Conservation (phyloP, 2,329 filamentous ascomycete genomes). For the Neonectria magnoliae region DNA sequence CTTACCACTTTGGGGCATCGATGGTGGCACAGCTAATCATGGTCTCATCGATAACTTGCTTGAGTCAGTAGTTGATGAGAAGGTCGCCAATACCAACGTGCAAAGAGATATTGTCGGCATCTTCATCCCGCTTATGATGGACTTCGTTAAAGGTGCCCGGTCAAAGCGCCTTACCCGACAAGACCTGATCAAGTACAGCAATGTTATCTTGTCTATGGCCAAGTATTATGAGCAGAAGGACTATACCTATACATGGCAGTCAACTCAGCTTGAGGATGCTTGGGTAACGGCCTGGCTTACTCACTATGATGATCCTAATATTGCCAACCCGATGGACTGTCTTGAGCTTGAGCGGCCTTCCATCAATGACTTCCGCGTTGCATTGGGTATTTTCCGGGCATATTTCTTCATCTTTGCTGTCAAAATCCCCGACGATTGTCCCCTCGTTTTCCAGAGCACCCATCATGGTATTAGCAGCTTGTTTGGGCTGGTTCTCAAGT, state of each 20-base stretch:
- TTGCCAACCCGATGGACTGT: slow-evolving; percentile 20
- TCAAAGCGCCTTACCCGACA: slow-evolving; percentile 21
- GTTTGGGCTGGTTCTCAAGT: slow-evolving; percentile 29
- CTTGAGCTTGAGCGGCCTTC: slow-evolving; percentile 33
- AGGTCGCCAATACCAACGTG: slow-evolving; percentile 27
- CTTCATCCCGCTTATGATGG: slow-evolving; percentile 29
- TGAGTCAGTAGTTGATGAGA: slow-evolving; percentile 30
- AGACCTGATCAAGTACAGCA: slow-evolving; percentile 33
- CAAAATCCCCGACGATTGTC: slow-evolving; percentile 26
- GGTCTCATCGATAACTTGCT: slow-evolving; percentile 32
- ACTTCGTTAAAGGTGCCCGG: slow-evolving; percentile 32
- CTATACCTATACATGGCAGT: slow-evolving; percentile 28
- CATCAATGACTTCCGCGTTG: slow-evolving; percentile 26
- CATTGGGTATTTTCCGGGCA: slow-evolving; percentile 27
- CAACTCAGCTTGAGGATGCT: slow-evolving; percentile 15
- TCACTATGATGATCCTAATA: slow-evolving; percentile 28
- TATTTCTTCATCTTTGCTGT: slow-evolving; percentile 34
- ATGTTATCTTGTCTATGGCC: slow-evolving; percentile 29
- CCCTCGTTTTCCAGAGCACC: slow-evolving; percentile 33
- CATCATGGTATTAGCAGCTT: slow-evolving; percentile 34
- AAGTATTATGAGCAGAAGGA: slow-evolving; percentile 36
- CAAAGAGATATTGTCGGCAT: slow-evolving; percentile 19
- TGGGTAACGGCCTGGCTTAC: slow-evolving; percentile 31
- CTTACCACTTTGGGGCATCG: slow-evolving; percentile 33
- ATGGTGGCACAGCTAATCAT: slow-evolving; percentile 32